Evolutionary conservation across 441 rosid species (phyloP).

Genomic region (Jatropha podagrica): DNA sequence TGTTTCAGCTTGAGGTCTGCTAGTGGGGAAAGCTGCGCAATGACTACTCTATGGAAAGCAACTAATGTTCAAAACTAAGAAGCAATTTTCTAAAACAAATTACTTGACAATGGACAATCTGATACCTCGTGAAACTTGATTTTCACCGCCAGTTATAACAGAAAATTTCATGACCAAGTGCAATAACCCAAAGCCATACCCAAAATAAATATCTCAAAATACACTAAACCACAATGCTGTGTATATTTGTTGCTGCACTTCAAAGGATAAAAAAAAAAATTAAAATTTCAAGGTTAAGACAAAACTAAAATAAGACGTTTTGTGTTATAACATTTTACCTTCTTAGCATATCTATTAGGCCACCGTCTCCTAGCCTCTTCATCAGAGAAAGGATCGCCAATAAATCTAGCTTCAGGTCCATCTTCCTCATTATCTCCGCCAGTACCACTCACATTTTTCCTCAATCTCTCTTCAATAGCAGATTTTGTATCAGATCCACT

Average conservation of each 20-base stretch:
- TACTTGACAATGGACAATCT: background rate
- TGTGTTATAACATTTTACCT: slow-evolving; percentile 16
- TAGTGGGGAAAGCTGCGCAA: background rate
- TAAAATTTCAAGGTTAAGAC: no score
- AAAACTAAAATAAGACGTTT: no score
- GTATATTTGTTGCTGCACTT: background rate
- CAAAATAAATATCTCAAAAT: background rate
- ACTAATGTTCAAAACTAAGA: background rate
- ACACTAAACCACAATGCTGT: no score
- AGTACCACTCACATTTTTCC: background rate
- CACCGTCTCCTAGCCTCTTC: slow-evolving; percentile 50
- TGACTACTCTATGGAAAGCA: background rate
- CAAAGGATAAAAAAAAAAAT: background rate
- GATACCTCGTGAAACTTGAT: background rate
- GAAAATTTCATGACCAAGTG: background rate
- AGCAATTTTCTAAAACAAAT: background rate
- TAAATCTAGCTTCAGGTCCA: slow-evolving; percentile 30
- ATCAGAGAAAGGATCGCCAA: slow-evolving; percentile 37
- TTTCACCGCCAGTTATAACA: background rate
- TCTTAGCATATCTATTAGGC: slow-evolving; percentile 48
- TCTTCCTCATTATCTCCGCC: slow-evolving; percentile 9
- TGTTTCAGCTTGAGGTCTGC: background rate
- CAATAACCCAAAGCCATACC: background rate
- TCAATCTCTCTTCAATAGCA: background rate
- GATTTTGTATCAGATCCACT: background rate